Percentiles rank a stretch among this genome's conserved stretches.
Evolutionary conservation across 192 early-diverging fungal species (phyloP).

Genomic region (Backusella parvicylindrica): DNA sequence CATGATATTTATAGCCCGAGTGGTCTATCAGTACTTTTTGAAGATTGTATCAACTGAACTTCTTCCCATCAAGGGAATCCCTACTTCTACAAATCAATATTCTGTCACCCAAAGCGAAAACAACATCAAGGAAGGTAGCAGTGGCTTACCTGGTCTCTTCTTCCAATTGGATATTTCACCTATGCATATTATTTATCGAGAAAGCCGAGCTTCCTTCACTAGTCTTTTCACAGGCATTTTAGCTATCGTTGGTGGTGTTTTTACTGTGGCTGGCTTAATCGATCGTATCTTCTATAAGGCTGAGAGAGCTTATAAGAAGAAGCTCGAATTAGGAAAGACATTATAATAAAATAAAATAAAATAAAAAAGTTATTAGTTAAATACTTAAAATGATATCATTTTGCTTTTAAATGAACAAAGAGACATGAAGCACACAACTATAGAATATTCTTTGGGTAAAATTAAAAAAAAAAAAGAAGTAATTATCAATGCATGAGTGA

Average conservation of each 20-base stretch:
- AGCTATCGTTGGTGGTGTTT: slow-evolving; percentile 92
- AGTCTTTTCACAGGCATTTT: slow-evolving; percentile 88
- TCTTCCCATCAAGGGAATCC: slow-evolving; percentile 60
- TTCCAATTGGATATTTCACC: slow-evolving; percentile 96
- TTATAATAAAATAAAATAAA: slow-evolving; percentile 24
- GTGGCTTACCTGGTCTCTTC: slow-evolving; percentile 54
- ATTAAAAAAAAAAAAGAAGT: no score
- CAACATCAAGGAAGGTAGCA: slow-evolving; percentile 32
- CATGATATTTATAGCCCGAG: slow-evolving; percentile 38
- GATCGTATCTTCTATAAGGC: slow-evolving; percentile 88
- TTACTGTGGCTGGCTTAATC: slow-evolving; percentile 90
- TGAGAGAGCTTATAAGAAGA: slow-evolving; percentile 70
- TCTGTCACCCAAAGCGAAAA: slow-evolving; percentile 88
- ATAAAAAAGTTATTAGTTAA: not conserved
- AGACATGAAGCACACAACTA: no score
- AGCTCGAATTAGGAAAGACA: slow-evolving; percentile 82
- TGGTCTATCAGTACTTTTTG: slow-evolving; percentile 88
- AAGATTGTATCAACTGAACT: slow-evolving; percentile 92
- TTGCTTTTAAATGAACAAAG: not conserved
- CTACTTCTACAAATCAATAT: slow-evolving; percentile 90
- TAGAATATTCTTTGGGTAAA: no score
- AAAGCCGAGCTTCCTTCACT: slow-evolving; percentile 79
- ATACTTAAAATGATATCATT: not conserved
- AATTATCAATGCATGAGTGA: no score
- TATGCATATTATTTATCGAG: slow-evolving; percentile 87